A percentile compares a stretch with the other conserved stretches of the same genome.
Conservation (phyloP, 1,284 basidiomycete species). For the Cryptococcus sp. region DNA sequence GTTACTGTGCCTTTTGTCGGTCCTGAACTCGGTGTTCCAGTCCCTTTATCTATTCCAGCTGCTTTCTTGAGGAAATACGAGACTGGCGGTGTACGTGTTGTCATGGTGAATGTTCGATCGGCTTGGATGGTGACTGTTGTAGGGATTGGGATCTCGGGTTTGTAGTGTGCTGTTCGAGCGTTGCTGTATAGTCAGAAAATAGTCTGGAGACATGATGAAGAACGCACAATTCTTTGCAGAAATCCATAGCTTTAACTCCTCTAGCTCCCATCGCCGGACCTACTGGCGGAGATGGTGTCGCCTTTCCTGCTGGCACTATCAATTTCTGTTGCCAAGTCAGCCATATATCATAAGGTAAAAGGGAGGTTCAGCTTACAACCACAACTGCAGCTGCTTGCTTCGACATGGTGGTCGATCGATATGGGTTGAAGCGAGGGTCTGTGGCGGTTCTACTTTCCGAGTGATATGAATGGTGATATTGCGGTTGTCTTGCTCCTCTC, state of each 20-base stretch:
- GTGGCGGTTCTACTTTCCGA: too few species aligned
- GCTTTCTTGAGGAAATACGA: conserved; percentile 92
- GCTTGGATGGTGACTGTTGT: conserved; percentile 89
- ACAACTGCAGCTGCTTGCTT: too few species aligned
- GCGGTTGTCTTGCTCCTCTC: too few species aligned
- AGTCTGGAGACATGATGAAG: neutral
- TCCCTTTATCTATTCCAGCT: conserved; percentile 85
- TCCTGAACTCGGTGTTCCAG: conserved; percentile 45
- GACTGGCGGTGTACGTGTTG: conserved; percentile 83
- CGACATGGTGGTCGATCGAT: too few species aligned
- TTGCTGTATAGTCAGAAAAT: conserved; percentile 53
- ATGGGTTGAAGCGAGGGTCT: too few species aligned
- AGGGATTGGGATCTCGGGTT: conserved; percentile 80
- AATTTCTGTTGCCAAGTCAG: conserved; percentile 58
- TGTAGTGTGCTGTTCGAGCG: conserved; percentile 81
- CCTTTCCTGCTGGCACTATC: conserved; percentile 88
- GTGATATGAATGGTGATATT: too few species aligned
- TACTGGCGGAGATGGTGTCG: conserved; percentile 91
- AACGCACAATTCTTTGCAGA: conserved; percentile 81
- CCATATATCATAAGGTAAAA: too few species aligned
- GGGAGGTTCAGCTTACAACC: too few species aligned
- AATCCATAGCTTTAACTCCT: conserved; percentile 99
- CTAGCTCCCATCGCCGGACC: conserved; percentile 96
- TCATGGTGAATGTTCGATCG: conserved; percentile 91
- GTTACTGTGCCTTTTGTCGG: conserved; percentile 69